Evolutionary conservation across 257 asterid genomes (phyloP).

Genomic region (Dorcoceras hygrometricum): DNA sequence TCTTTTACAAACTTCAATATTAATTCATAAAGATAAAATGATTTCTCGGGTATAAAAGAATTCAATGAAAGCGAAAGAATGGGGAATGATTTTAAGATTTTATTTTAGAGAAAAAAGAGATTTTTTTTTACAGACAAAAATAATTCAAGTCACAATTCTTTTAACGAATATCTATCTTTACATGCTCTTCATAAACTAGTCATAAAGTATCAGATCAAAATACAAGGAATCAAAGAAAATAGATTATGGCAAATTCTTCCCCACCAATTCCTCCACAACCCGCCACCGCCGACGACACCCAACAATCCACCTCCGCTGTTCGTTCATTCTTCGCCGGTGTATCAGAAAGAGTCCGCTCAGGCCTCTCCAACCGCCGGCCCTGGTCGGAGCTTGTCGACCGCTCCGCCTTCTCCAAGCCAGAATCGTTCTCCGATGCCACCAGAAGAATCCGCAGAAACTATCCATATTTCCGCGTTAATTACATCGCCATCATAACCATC

Average conservation of each 20-base stretch:
- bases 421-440: constrained; percentile 50
- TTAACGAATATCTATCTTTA: too few species aligned
- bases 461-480: constrained; percentile 53
- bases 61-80: too few species aligned
- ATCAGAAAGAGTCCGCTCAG: constrained; percentile 36
- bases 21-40: too few species aligned
- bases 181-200: too few species aligned
- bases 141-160: too few species aligned
- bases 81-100: too few species aligned
- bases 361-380: constrained; percentile 53
- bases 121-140: too few species aligned
- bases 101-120: too few species aligned
- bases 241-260: constrained; percentile 24
- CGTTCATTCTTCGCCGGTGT: constrained; percentile 39
- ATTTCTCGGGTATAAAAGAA: too few species aligned
- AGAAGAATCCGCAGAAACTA: constrained; percentile 55
- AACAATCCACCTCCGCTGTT: constrained; percentile 34
- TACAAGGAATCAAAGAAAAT: too few species aligned
- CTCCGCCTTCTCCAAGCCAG: constrained; percentile 52
- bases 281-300: constrained; percentile 21
- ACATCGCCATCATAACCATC: constrained; percentile 39
- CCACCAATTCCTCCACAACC: constrained; percentile 35
- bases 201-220: too few species aligned
- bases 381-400: constrained; percentile 63
- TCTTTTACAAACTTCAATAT: too few species aligned